Evolutionary conservation across 305 asterid genomes (phyloP), one percentile per base, ranked within the genome.

Genomic region (Rubia tinctorum): DNA sequence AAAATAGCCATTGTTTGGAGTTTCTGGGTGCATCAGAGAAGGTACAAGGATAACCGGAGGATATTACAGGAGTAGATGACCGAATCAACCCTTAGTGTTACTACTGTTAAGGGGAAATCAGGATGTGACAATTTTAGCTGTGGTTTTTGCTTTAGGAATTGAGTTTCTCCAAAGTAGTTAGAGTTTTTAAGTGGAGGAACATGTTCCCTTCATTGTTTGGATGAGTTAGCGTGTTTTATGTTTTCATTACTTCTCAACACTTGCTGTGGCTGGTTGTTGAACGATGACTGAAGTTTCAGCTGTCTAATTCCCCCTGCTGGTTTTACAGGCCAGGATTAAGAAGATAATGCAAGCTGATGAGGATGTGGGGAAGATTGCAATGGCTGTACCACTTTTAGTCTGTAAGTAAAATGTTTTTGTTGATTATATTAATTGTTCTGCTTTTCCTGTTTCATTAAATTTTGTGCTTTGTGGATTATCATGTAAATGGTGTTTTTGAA

Each of bases 271-370:
- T 25, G 9, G 56, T 34, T 45, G n/a, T 22, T 30, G 43, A 6
- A 4, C 17, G 14, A 8, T 40, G 23, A 42, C 25, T 9, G 1
- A 43, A 40, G 5, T 12, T 2, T 17, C 7, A 7, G 15, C 20
- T 6, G 23, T 71, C 17, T 71, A 56, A 44, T 20, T 15, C 42
- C 9, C 45, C 30, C 37, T 27, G 3, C 34, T 66, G 22, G 27
- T 76, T 68, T 81, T 78, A 77, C 86, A 90, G 96, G 84, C 88
- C 72, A 89, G 96, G 71, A 90, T 88, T 20, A 90, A 90, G 79
- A 90, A 88, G 85, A 90, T 90, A 49, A 90, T 90, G 96, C 96
- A 90, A 83, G 82, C 96, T 39, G 94, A 90, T 79, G 96, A 90
- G 82, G 96, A 90, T 14, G 85, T 90, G 27, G 96, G 96, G 76